Evolutionary conservation across 1,139 yeast species (phyloP), one percentile per base, ranked within the genome.

Genomic region (Suhomyces taliae): DNA sequence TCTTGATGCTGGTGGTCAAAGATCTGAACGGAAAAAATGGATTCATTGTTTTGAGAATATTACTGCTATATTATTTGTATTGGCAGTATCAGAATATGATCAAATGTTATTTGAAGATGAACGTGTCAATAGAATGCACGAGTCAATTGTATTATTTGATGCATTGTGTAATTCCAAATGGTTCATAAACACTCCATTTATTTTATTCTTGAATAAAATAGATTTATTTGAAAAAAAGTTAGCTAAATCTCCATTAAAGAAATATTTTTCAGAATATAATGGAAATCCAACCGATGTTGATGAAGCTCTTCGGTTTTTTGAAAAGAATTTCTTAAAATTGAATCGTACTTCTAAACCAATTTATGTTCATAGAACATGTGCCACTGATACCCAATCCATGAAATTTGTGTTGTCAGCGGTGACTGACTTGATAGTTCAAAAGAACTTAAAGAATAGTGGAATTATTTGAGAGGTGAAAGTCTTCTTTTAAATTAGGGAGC

Each of bases 1-100:
- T 41, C 73, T 90, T 47, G 99, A 93, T 70, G 98, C 97, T 6
- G 99, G 99, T 42, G 99, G 99, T 2, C 99, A 93, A 68, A 75
- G 99, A 49, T 83, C 91, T 37, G 99, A 93, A 67, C 79, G 99
- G 48, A 83, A 85, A 56, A 93, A 93, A 64, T 93, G 99, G 99
- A 88, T 93, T 51, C 97, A 91, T 64, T 89, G 96, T 61, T 93
- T 95, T 67, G 95, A 91, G 60, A 90, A 88, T 54, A 90, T 93
- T 47, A 87, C 96, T 0, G 90, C 96, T 1, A 85, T 95, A 1
- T 67, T 93, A 35, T 93, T 90, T 66, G 97, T 93, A n/a, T 80
- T 88, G 27, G 97, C 98, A 0, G 83, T 90, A 34, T 83, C 90
- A 40, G 99, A 93, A 67, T 93, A 89, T 64, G 98, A 93, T 67